Percentiles rank a stretch among this genome's conserved stretches.
Evolutionary conservation across 345 rosid species (phyloP).

Genomic region (Triadica sebifera): DNA sequence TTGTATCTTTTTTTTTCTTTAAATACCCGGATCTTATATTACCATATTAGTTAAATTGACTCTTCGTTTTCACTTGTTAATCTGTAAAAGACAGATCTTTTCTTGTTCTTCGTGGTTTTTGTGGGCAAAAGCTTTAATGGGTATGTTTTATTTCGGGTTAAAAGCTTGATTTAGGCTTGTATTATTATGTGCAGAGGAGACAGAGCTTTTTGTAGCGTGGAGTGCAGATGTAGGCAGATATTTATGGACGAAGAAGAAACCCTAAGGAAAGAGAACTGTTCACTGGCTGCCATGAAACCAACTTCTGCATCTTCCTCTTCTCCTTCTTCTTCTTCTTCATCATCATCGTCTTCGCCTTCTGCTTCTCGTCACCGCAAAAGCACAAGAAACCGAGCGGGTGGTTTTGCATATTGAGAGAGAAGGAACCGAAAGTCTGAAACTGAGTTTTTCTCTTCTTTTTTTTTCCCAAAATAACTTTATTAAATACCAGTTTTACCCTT

Average conservation of each 20-base stretch:
- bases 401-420: constrained; percentile 50
- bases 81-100: neutral
- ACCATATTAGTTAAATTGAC: too few species aligned
- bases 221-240: constrained; percentile 89
- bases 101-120: neutral
- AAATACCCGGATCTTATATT: constrained; percentile 13
- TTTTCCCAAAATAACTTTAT: neutral
- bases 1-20: neutral
- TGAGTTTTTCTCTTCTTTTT: neutral
- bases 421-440: neutral
- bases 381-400: constrained; percentile 53
- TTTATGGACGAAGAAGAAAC: constrained; percentile 75
- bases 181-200: constrained; percentile 52
- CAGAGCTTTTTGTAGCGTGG: constrained; percentile 79
- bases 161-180: neutral
- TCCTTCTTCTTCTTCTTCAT: constrained; percentile 27
- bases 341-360: constrained; percentile 21
- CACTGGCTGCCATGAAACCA: constrained; percentile 40
- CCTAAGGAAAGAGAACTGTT: constrained; percentile 43
- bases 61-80: neutral
- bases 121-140: neutral
- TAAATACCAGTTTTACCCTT: constrained; percentile 31
- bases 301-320: constrained; percentile 19
- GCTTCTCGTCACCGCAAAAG: constrained; percentile 42
- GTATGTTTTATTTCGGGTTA: neutral